Evolutionary conservation across 2,329 filamentous ascomycete genomes (phyloP).

Genomic region (Exophiala sp.): DNA sequence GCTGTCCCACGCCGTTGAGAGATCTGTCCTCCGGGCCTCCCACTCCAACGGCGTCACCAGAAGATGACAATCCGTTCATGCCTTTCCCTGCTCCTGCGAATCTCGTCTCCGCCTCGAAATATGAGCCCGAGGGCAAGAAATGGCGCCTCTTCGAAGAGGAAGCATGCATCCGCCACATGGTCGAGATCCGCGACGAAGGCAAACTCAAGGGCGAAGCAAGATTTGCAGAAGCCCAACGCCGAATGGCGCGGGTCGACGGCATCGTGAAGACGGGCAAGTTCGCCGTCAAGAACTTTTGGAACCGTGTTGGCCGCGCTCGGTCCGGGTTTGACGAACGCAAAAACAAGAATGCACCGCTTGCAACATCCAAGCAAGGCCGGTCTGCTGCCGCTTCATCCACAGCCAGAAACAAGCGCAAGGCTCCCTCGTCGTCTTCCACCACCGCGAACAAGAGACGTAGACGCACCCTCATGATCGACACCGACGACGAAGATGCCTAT

Average conservation of each 20-base stretch:
- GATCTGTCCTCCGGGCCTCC: background rate
- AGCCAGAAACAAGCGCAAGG: background rate
- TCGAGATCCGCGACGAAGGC: constrained; percentile 16
- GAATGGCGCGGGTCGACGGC: constrained; percentile 14
- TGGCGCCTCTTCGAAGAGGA: constrained; percentile 24
- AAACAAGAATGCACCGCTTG: constrained; percentile 17
- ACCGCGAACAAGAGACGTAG: background rate
- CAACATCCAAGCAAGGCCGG: constrained; percentile 20
- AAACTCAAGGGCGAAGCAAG: constrained; percentile 19
- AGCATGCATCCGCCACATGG: constrained; percentile 25
- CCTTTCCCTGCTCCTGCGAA: constrained; percentile 20
- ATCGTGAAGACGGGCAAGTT: constrained; percentile 4
- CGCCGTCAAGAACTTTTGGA: constrained; percentile 28
- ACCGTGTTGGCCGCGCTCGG: constrained; percentile 22
- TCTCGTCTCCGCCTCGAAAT: constrained; percentile 13
- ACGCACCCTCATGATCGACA: background rate
- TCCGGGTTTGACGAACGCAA: constrained; percentile 24
- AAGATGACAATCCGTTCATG: background rate
- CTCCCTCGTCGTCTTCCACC: background rate
- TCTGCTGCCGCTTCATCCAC: background rate
- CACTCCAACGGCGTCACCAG: background rate
- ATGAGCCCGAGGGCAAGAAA: constrained; percentile 3
- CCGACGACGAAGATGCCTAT: constrained; percentile 5
- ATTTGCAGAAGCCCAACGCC: constrained; percentile 20
- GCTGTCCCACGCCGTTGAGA: background rate